Percentiles rank a stretch among this genome's conserved stretches.
phyloP scores from a whole-genome alignment of 2,329 filamentous ascomycete species.

The Celoporthe dispersa region DNA sequence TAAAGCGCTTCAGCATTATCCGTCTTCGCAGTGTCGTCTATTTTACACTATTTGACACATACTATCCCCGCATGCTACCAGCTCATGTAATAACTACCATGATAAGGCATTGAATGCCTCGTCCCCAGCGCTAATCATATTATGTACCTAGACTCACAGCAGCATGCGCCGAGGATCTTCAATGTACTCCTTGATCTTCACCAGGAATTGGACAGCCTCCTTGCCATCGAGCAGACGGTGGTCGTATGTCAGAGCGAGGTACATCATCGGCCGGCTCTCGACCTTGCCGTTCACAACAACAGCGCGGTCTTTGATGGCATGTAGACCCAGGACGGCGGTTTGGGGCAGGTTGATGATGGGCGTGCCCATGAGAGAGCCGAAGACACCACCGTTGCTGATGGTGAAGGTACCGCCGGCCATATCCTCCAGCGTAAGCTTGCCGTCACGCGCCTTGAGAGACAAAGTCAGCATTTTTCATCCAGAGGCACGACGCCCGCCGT shows the following conservation, averaged over 20 bases:
- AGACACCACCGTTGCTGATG: slow-evolving; percentile 96
- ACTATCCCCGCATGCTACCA: slow-evolving; percentile 23
- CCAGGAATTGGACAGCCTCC: slow-evolving; percentile 93
- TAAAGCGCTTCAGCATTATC: neutral
- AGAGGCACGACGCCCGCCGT: neutral
- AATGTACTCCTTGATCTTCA: slow-evolving; percentile 97
- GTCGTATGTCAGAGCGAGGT: slow-evolving; percentile 95
- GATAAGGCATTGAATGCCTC: slow-evolving; percentile 2
- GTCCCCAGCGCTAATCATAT: neutral
- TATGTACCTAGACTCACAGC: slow-evolving; percentile 47
- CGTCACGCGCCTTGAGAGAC: slow-evolving; percentile 75
- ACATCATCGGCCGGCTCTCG: slow-evolving; percentile 99
- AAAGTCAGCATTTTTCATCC: slow-evolving; percentile 11
- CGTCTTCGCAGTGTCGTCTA: slow-evolving; percentile 21
- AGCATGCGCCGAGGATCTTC: slow-evolving; percentile 95
- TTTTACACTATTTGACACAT: slow-evolving; percentile 30
- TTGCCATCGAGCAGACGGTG: slow-evolving; percentile 93
- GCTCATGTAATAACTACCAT: slow-evolving; percentile 10
- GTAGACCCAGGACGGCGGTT: slow-evolving; percentile 87
- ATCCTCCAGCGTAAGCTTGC: slow-evolving; percentile 97
- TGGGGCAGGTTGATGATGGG: slow-evolving; percentile 98
- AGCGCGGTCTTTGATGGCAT: slow-evolving; percentile 94
- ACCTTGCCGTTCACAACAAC: slow-evolving; percentile 91
- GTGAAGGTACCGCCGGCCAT: slow-evolving; percentile 99
- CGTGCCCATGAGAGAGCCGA: slow-evolving; percentile 95